These are phyloP conservation scores for Drechslerella coelobrocha DNA, from an alignment of 2,329 filamentous ascomycete genomes.

Conservation along the genomic window DNA sequence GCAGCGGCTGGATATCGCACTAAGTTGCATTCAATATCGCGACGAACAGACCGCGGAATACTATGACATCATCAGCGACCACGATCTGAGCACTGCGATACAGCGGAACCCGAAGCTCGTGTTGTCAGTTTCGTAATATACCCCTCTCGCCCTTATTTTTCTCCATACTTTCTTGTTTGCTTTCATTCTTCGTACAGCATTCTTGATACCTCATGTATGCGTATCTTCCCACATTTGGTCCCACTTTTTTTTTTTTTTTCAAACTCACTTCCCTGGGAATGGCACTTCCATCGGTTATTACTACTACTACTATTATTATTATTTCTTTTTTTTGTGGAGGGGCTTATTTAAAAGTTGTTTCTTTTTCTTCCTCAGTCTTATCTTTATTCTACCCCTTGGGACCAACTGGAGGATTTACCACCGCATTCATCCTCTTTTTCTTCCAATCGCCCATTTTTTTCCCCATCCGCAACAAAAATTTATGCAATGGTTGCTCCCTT, in stretches of 20 bases:
- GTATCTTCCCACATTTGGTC: conserved; percentile 37
- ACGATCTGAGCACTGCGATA: conserved; percentile 80
- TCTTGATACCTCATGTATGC: conserved; percentile 38
- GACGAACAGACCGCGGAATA: conserved; percentile 80
- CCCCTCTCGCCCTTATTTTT: conserved; percentile 1
- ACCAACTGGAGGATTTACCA: conserved; percentile 29
- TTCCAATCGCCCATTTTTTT: conserved; percentile 5
- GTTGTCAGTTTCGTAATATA: conserved; percentile 66
- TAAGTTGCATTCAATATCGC: conserved; percentile 78
- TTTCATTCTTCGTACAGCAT: conserved; percentile 25
- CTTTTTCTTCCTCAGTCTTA: conserved; percentile 17
- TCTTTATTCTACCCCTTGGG: conserved; percentile 17
- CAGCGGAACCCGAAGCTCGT: conserved; percentile 86
- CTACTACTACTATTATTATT: background rate
- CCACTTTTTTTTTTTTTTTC: conserved; percentile 7
- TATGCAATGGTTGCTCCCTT: conserved; percentile 17
- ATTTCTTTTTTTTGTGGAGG: background rate
- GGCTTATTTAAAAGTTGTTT: conserved; percentile 12
- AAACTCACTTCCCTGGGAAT: background rate
- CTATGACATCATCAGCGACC: conserved; percentile 76
- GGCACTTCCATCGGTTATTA: too few relatives aligned
- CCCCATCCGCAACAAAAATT: conserved; percentile 15
- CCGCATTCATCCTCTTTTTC: conserved; percentile 6
- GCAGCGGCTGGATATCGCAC: conserved; percentile 77
- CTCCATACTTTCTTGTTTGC: conserved; percentile 2